Percentiles rank a stretch among this genome's conserved stretches.
These are phyloP conservation scores for Astrephomene gubernaculifera DNA, from an alignment of 139 green algal species.

Conservation along the genomic window DNA sequence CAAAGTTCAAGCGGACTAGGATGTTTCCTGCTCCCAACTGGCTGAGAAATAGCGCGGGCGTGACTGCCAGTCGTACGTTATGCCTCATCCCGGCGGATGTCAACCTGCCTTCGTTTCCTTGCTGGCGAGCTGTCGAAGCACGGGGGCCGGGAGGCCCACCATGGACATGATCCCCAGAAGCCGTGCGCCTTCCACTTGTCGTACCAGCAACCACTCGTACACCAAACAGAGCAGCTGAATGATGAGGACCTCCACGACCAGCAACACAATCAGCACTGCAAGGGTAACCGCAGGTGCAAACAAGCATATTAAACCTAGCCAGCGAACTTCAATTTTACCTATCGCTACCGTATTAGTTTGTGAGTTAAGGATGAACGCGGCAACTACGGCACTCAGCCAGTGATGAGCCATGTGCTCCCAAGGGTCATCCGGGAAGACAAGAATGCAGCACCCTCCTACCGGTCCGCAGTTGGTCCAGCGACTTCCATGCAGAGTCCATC, in stretches of 20 bases:
- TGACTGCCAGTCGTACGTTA: too few relatives aligned
- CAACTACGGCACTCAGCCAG: too few relatives aligned
- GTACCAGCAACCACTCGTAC: constrained; percentile 32
- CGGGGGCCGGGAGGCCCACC: constrained; percentile 34
- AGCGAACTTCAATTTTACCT: too few relatives aligned
- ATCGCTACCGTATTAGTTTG: too few relatives aligned
- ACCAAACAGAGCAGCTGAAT: constrained; percentile 13
- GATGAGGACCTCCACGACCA: constrained; percentile 31
- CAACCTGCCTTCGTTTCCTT: constrained; percentile 9
- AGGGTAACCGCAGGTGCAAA: neutral
- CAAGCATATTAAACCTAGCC: too few relatives aligned
- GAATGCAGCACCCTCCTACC: too few relatives aligned
- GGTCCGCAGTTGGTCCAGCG: constrained; percentile 1
- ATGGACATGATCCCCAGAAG: constrained; percentile 28
- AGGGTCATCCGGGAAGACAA: too few relatives aligned
- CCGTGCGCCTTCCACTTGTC: constrained; percentile 12
- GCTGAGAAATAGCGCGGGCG: too few relatives aligned
- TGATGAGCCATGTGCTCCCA: too few relatives aligned
- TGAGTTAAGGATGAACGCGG: neutral
- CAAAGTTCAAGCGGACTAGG: too few relatives aligned
- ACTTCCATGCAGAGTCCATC: neutral
- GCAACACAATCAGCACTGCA: constrained; percentile 23
- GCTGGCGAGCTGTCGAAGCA: constrained; percentile 39
- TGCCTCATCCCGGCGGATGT: too few relatives aligned
- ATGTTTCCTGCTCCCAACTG: too few relatives aligned